Percentiles rank a stretch among this genome's conserved stretches.
Evolutionary conservation across 345 rosid species (phyloP).

Genomic region (Populus tremula): DNA sequence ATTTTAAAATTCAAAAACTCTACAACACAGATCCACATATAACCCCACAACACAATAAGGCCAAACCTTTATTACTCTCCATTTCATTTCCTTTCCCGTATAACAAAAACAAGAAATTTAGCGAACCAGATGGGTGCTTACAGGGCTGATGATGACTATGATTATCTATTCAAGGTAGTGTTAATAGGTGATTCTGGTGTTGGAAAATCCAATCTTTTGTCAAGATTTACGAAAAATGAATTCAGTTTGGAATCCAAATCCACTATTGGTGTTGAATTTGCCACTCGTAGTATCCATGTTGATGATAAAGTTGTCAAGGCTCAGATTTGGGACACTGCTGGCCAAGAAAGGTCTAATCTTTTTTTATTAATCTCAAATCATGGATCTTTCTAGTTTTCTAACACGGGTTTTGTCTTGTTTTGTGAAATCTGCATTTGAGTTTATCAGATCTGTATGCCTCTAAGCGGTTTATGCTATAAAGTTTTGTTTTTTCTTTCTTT

Average conservation of each 20-base stretch:
- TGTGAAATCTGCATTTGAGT: neutral
- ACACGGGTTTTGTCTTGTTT: neutral
- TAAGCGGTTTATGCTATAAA: neutral
- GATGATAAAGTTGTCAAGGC: slow-evolving; percentile 31
- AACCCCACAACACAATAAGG: neutral
- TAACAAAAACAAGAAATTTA: neutral
- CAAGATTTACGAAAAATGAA: slow-evolving; percentile 27
- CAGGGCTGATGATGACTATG: slow-evolving; percentile 28
- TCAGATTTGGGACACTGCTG: slow-evolving; percentile 35
- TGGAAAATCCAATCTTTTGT: slow-evolving; percentile 30
- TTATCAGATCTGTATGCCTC: slow-evolving; percentile 1
- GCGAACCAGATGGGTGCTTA: slow-evolving; percentile 20
- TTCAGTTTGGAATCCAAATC: slow-evolving; percentile 31
- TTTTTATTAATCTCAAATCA: neutral
- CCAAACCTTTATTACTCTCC: neutral
- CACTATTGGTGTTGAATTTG: slow-evolving; percentile 32
- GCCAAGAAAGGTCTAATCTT: slow-evolving; percentile 20
- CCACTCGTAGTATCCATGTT: slow-evolving; percentile 29
- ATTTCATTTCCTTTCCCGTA: neutral
- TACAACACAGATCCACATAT: neutral
- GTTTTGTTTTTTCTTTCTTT: neutral
- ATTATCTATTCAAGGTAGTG: slow-evolving; percentile 25
- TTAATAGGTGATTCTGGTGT: slow-evolving; percentile 30
- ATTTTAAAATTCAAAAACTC: slow-evolving; percentile 2
- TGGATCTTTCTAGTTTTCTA: neutral